Evolutionary conservation across 2,329 filamentous ascomycete genomes (phyloP), one percentile per base, ranked within the genome.

Genomic region (Colletotrichum abscissum): DNA sequence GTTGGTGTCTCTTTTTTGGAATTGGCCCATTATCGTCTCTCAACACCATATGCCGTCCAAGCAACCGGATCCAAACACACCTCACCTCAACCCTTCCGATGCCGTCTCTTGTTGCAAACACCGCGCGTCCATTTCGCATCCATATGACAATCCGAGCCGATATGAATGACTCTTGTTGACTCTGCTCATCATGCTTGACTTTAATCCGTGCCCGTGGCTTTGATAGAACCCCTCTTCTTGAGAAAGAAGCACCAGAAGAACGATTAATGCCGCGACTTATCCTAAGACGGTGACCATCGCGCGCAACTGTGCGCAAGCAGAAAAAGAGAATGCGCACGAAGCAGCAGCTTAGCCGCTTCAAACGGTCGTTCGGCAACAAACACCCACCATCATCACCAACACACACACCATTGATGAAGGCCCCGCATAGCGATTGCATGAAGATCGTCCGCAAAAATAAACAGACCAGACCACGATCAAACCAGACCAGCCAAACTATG

Each of bases 271-370:
- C 52, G 26, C 52, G n/a, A 49, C 65, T 49, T 73, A 60, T 69
- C 70, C 70, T 55, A 73, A 70, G 54, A 56, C 26, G 66, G 70
- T 69, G 30, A 69, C 66, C 66, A 64, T 73, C 70, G 70, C 70
- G 63, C 63, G 7, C n/a, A 63, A 30, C 55, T 58, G 69, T 68
- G 69, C 65, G 38, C 52, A 52, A 42, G 38, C 35, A 42, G 35
- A 42, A 42, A 7, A 49, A n/a, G 19, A 49, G 42, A 46, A 22
- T 11, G 19, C 59, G 12, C 58, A 19, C 38, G 26, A 42, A 16
- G 38, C 38, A 16, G 42, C 38, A 6, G 12, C 5, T 9, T 52
- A 19, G 11, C 26, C 16, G 26, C 58, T 24, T 30, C 35, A 46
- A 42, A 4, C n/a, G 38, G 16, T 60, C 24, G 58, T 22, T 38